These are phyloP conservation scores for Macrolepiota albuminosa DNA, from an alignment of 768 basidiomycete species.

Conservation along the genomic window DNA sequence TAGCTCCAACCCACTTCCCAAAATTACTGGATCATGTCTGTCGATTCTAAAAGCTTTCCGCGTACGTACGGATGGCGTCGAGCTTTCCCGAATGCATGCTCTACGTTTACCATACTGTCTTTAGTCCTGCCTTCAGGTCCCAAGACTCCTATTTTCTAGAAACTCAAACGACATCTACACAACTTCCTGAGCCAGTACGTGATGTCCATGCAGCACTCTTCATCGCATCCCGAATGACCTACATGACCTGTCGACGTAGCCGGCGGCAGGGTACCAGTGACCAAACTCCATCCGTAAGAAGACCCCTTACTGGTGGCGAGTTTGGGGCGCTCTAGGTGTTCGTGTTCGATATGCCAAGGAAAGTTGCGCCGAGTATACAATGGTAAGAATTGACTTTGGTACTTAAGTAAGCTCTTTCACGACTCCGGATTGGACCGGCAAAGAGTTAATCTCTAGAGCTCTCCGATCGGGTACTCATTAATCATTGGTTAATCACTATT, in stretches of 20 bases:
- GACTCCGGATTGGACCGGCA: not conserved
- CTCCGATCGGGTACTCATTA: not conserved
- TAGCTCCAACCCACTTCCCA: conserved; percentile 3
- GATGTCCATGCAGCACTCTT: not conserved
- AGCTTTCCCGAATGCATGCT: not conserved
- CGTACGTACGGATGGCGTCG: not conserved
- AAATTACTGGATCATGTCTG: not conserved
- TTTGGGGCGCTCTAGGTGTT: not conserved
- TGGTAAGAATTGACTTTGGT: not conserved
- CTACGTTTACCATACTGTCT: not conserved
- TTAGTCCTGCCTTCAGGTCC: not conserved
- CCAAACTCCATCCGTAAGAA: not conserved
- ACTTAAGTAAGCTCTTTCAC: conserved; percentile 1
- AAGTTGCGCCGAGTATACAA: not conserved
- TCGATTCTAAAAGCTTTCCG: not conserved
- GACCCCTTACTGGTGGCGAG: not conserved
- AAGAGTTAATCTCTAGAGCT: not conserved
- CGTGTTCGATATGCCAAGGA: not conserved
- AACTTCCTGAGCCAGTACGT: not conserved
- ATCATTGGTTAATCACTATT: not conserved
- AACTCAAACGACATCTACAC: not conserved
- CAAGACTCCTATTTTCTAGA: not conserved
- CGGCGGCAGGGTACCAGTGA: not conserved
- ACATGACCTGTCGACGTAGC: not conserved
- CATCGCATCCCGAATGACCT: not conserved